phyloP scores from a whole-genome alignment of 495 filamentous ascomycete genomes.

The Xylaria curta region DNA sequence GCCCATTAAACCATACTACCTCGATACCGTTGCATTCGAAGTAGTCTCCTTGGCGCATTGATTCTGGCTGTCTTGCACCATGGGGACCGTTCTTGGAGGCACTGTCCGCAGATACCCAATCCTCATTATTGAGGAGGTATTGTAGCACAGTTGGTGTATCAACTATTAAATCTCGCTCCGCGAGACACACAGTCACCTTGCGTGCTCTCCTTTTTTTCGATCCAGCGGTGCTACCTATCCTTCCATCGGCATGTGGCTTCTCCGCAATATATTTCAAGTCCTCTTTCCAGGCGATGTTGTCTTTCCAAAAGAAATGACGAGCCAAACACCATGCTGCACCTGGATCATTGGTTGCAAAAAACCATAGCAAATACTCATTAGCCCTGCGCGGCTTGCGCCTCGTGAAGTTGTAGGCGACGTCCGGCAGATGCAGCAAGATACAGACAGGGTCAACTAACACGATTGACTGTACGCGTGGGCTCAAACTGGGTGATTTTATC shows the following conservation, averaged over 20 bases:
- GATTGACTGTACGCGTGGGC: constrained; percentile 51
- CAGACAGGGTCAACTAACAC: constrained; percentile 71
- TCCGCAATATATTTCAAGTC: constrained; percentile 49
- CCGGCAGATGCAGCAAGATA: constrained; percentile 67
- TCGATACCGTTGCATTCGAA: constrained; percentile 61
- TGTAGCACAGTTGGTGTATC: constrained; percentile 61
- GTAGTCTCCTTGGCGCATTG: constrained; percentile 27
- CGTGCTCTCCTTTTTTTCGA: constrained; percentile 31
- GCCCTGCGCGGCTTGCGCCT: constrained; percentile 58
- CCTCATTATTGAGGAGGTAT: constrained; percentile 57
- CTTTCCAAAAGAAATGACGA: constrained; percentile 71
- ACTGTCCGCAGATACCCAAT: constrained; percentile 29
- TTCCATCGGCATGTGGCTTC: constrained; percentile 26
- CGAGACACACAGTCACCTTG: constrained; percentile 61
- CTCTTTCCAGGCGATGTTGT: constrained; percentile 71
- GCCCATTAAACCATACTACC: constrained; percentile 64
- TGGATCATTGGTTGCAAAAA: constrained; percentile 70
- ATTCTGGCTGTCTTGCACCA: constrained; percentile 22
- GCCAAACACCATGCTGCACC: constrained; percentile 64
- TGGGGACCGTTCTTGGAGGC: neutral
- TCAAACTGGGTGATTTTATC: constrained; percentile 52
- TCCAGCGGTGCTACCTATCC: constrained; percentile 23
- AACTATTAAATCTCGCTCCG: constrained; percentile 69
- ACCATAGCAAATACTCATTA: constrained; percentile 71
- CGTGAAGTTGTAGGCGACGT: constrained; percentile 76